Conservation (phyloP, 2,329 filamentous ascomycete species). For the Exophiala sp. region DNA sequence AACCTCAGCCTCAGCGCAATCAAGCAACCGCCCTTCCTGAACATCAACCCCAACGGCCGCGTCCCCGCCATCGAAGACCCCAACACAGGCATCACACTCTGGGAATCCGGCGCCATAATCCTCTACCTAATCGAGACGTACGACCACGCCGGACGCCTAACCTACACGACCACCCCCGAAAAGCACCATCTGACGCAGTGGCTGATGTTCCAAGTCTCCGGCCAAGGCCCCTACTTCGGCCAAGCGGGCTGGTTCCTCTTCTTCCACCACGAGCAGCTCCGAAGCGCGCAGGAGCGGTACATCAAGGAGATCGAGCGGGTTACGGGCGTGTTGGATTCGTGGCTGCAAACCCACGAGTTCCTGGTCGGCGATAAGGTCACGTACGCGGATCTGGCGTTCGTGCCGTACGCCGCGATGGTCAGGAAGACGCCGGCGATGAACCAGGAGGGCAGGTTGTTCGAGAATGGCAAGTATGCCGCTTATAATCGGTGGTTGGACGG, state of each 20-base stretch:
- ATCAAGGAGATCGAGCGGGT: slow-evolving; percentile 42
- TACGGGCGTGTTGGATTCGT: slow-evolving; percentile 40
- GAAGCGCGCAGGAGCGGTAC: slow-evolving; percentile 43
- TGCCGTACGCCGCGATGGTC: slow-evolving; percentile 29
- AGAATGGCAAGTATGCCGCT: neutral
- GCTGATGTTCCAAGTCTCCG: slow-evolving; percentile 43
- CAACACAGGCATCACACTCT: slow-evolving; percentile 37
- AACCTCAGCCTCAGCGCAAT: slow-evolving; percentile 27
- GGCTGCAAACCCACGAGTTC: slow-evolving; percentile 34
- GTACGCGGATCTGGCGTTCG: slow-evolving; percentile 41
- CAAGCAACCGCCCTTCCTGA: slow-evolving; percentile 24
- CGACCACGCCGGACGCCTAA: slow-evolving; percentile 39
- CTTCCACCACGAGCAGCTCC: slow-evolving; percentile 41
- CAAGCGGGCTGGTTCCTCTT: slow-evolving; percentile 42
- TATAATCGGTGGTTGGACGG: neutral
- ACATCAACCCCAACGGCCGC: slow-evolving; percentile 30
- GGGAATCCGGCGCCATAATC: slow-evolving; percentile 44
- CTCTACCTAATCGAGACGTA: slow-evolving; percentile 43
- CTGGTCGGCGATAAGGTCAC: slow-evolving; percentile 42
- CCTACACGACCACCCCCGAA: slow-evolving; percentile 34
- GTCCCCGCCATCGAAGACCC: slow-evolving; percentile 35
- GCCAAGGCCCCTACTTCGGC: slow-evolving; percentile 48
- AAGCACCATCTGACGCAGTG: slow-evolving; percentile 40
- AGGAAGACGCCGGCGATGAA: no score
- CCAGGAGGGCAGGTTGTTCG: neutral